A percentile compares a stretch with the other conserved stretches of the same genome.
These are phyloP conservation scores for Epipyxis sp. DNA, from an alignment of 108 stramenopile species.

Conservation along the genomic window DNA sequence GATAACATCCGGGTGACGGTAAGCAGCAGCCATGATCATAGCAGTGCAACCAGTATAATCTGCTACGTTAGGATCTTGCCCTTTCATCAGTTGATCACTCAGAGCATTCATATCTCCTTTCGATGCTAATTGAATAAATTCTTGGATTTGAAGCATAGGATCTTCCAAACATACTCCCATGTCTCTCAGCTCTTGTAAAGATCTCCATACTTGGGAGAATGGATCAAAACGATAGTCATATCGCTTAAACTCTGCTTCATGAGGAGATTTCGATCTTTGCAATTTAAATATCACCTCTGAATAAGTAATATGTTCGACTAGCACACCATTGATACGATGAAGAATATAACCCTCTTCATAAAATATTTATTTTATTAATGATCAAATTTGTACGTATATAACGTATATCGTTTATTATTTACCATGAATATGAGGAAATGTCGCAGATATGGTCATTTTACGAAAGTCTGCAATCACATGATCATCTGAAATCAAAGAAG, in stretches of 20 bases:
- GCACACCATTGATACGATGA: not conserved
- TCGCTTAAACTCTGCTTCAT: not conserved
- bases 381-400: too few relatives aligned
- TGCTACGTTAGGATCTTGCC: conserved; percentile 9
- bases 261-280: not conserved
- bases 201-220: not conserved
- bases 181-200: conserved; percentile 12
- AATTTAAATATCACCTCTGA: not conserved
- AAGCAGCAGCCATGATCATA: not conserved
- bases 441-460: not conserved
- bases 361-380: too few relatives aligned
- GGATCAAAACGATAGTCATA: conserved; percentile 24
- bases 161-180: conserved; percentile 11
- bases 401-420: too few relatives aligned
- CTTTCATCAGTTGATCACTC: not conserved
- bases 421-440: conserved; percentile 7
- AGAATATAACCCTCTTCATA: not conserved
- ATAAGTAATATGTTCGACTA: not conserved
- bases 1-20: not conserved
- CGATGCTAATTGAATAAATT: not conserved
- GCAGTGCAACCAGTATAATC: conserved; percentile 13
- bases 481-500: conserved; percentile 19
- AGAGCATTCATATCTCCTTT: not conserved
- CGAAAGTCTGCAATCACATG: not conserved
- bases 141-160: not conserved